A percentile compares a stretch with the other conserved stretches of the same genome.
These are phyloP conservation scores for Fusarium paranaense DNA, from an alignment of 2,329 filamentous ascomycete species.

Conservation along the genomic window DNA sequence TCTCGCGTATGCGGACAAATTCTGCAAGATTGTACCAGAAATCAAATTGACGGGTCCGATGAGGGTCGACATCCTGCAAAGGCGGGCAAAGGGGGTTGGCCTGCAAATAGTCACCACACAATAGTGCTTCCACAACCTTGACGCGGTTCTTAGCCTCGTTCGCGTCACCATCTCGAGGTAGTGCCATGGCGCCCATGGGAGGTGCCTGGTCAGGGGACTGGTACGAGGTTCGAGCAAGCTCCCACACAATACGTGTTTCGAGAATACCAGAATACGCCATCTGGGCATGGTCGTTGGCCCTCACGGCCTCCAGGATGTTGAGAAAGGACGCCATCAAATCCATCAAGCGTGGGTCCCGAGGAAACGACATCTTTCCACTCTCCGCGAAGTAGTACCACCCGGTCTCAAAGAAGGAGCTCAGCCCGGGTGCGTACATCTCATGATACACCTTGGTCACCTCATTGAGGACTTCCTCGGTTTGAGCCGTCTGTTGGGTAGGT, in stretches of 20 bases:
- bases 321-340: conserved; percentile 77
- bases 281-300: conserved; percentile 61
- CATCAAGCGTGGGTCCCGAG: conserved; percentile 67
- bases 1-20: conserved; percentile 70
- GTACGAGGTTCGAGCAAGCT: conserved; percentile 64
- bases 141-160: conserved; percentile 77
- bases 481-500: conserved; percentile 65
- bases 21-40: conserved; percentile 87
- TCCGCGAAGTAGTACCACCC: conserved; percentile 77
- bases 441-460: conserved; percentile 79
- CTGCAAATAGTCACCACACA: conserved; percentile 76
- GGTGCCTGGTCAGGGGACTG: conserved; percentile 49
- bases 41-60: conserved; percentile 73
- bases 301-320: conserved; percentile 61
- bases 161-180: conserved; percentile 68
- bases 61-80: conserved; percentile 63
- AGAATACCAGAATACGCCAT: conserved; percentile 66
- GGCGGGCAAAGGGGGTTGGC: conserved; percentile 66
- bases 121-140: conserved; percentile 78
- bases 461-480: conserved; percentile 65
- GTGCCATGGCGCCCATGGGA: conserved; percentile 45
- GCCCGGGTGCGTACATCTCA: conserved; percentile 79
- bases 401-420: conserved; percentile 84
- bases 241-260: conserved; percentile 71
- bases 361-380: conserved; percentile 59